These are phyloP conservation scores for Botrytis galanthina DNA, from an alignment of 2,329 filamentous ascomycete genomes.

Conservation along the genomic window DNA sequence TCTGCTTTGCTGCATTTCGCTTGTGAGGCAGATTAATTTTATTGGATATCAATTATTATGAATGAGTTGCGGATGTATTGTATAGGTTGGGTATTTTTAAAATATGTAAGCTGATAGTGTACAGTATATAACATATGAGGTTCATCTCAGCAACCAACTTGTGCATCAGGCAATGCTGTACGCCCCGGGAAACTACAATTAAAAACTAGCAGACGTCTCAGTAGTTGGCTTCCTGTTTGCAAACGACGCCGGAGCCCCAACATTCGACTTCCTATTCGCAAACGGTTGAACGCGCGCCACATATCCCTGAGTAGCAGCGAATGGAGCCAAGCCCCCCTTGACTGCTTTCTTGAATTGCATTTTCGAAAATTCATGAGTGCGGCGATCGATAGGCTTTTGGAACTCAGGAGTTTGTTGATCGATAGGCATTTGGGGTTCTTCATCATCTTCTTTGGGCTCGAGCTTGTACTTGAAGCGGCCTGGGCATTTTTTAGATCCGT, in stretches of 20 bases:
- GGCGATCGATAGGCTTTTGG: slow-evolving; percentile 26
- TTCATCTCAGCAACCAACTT: not conserved
- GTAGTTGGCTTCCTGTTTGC: slow-evolving; percentile 5
- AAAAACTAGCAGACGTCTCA: not conserved
- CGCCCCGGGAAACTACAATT: not conserved
- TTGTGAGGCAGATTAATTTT: not conserved
- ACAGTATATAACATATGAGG: not conserved
- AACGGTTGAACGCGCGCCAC: slow-evolving; percentile 3
- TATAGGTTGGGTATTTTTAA: not conserved
- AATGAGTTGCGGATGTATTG: not conserved
- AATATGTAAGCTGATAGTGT: not conserved
- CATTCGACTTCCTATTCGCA: not conserved
- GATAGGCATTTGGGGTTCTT: not conserved
- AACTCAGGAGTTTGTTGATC: slow-evolving; percentile 29
- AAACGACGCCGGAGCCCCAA: slow-evolving; percentile 6
- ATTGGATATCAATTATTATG: not conserved
- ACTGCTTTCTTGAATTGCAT: not conserved
- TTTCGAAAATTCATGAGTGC: slow-evolving; percentile 20
- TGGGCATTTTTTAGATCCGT: not conserved
- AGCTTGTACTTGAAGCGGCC: not conserved
- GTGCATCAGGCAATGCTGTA: not conserved
- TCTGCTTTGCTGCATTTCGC: not conserved
- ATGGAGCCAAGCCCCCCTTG: not conserved
- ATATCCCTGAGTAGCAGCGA: slow-evolving; percentile 5
- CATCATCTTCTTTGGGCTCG: slow-evolving; percentile 4